Conservation (phyloP, 768 basidiomycete species). For the Porpolomopsis calyptriformis region DNA sequence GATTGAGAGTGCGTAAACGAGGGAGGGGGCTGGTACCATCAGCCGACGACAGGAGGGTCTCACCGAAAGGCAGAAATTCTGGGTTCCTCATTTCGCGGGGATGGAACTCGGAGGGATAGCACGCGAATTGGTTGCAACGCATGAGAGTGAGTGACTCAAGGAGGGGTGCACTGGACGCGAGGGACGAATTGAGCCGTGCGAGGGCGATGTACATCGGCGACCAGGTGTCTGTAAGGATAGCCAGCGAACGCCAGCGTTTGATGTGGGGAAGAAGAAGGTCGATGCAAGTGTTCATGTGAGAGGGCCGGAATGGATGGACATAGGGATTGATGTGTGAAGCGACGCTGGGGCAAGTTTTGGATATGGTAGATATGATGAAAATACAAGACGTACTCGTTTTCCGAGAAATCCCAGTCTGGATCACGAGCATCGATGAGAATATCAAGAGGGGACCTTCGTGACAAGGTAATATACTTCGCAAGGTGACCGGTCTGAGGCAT, state of each 20-base stretch:
- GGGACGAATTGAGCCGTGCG: constrained; percentile 28
- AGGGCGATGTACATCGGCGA: constrained; percentile 49
- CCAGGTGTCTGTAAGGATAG: constrained; percentile 46
- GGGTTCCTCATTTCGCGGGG: constrained; percentile 29
- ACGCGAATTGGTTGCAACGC: constrained; percentile 49
- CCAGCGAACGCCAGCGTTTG: constrained; percentile 41
- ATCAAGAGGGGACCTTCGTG: constrained; percentile 38
- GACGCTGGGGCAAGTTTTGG: neutral
- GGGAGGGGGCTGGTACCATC: constrained; percentile 24
- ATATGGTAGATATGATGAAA: neutral
- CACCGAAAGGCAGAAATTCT: constrained; percentile 22
- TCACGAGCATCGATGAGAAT: constrained; percentile 52
- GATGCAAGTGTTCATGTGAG: constrained; percentile 36
- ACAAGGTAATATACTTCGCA: constrained; percentile 33
- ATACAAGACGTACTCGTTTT: constrained; percentile 31
- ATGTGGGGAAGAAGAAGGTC: constrained; percentile 42
- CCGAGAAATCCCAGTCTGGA: constrained; percentile 46
- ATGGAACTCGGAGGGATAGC: constrained; percentile 34
- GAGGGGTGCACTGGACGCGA: constrained; percentile 28
- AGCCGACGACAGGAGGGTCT: constrained; percentile 12
- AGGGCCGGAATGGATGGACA: constrained; percentile 28
- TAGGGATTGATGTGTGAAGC: constrained; percentile 16
- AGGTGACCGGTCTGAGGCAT: constrained; percentile 30
- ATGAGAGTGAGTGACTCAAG: constrained; percentile 45
- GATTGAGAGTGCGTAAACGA: constrained; percentile 35